Conservation (phyloP, 1,284 basidiomycete species). For the Agroathelia rolfsii region DNA sequence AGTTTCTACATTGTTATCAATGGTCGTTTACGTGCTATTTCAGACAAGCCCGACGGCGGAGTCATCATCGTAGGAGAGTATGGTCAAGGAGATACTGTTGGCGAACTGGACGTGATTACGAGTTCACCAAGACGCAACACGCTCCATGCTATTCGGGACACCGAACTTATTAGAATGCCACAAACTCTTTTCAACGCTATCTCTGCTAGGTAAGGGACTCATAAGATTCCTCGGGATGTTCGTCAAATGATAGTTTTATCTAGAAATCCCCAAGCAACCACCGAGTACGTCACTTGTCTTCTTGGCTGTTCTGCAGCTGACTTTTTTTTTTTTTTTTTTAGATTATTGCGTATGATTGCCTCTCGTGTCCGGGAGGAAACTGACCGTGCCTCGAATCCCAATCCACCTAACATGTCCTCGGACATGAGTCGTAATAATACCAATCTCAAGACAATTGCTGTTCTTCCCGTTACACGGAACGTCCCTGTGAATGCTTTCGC, state of each 20-base stretch:
- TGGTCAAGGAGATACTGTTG: constrained; percentile 83
- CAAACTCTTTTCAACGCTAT: constrained; percentile 97
- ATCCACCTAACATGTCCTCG: constrained; percentile 34
- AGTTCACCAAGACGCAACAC: constrained; percentile 83
- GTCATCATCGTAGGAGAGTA: constrained; percentile 88
- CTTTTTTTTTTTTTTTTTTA: constrained; percentile 18
- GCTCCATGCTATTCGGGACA: constrained; percentile 95
- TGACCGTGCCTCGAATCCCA: constrained; percentile 40
- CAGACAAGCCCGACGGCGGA: constrained; percentile 58
- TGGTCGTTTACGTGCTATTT: constrained; percentile 83
- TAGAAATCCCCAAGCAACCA: constrained; percentile 91
- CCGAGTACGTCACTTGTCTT: constrained; percentile 52
- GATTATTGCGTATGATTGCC: constrained; percentile 86
- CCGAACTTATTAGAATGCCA: constrained; percentile 96
- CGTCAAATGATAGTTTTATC: constrained; percentile 7
- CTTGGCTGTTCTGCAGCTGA: not conserved
- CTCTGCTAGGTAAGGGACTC: constrained; percentile 64
- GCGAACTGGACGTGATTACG: constrained; percentile 96
- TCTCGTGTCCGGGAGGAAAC: constrained; percentile 83
- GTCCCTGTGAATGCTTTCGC: constrained; percentile 86
- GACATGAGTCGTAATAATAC: constrained; percentile 73
- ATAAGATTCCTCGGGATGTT: not conserved
- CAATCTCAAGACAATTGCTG: constrained; percentile 89
- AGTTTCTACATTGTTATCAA: constrained; percentile 99
- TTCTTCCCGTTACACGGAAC: constrained; percentile 72